A percentile compares a stretch with the other conserved stretches of the same genome.
Evolutionary conservation across 1,284 basidiomycete species (phyloP).

Genomic region (Gymnopus androsaceus): DNA sequence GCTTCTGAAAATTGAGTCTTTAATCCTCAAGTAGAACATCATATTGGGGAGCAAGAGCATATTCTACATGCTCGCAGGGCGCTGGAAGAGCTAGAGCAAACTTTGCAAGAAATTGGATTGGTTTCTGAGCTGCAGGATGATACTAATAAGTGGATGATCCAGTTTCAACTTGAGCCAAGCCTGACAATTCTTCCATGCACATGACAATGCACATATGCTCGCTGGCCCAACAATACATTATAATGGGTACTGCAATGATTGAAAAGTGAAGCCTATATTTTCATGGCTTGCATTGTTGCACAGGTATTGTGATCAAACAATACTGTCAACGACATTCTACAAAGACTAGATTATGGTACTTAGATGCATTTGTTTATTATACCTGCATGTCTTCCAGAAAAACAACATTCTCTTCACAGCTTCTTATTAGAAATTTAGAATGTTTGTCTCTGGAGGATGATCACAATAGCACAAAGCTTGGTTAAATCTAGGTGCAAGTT

Average conservation of each 20-base stretch:
- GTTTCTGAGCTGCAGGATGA: not conserved
- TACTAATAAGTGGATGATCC: not conserved
- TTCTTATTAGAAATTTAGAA: not conserved
- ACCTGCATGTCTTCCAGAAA: constrained; percentile 8
- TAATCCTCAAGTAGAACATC: not conserved
- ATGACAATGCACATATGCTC: no score
- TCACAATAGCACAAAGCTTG: constrained; percentile 6
- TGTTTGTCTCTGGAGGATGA: constrained; percentile 13
- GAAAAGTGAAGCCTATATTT: not conserved
- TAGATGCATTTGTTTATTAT: not conserved
- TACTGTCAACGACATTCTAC: not conserved
- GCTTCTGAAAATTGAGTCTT: not conserved
- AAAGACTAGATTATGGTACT: not conserved
- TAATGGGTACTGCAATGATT: not conserved
- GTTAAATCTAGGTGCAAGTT: not conserved
- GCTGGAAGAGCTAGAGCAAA: no score
- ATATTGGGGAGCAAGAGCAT: not conserved
- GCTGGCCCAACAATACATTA: not conserved
- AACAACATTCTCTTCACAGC: not conserved
- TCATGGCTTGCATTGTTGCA: not conserved
- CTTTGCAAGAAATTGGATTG: not conserved
- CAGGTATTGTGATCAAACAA: not conserved
- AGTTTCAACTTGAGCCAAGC: not conserved
- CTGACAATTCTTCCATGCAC: not conserved
- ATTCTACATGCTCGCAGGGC: not conserved